Evolutionary conservation across 2,329 filamentous ascomycete species (phyloP).

Genomic region (Neodidymelliopsis sp.): DNA sequence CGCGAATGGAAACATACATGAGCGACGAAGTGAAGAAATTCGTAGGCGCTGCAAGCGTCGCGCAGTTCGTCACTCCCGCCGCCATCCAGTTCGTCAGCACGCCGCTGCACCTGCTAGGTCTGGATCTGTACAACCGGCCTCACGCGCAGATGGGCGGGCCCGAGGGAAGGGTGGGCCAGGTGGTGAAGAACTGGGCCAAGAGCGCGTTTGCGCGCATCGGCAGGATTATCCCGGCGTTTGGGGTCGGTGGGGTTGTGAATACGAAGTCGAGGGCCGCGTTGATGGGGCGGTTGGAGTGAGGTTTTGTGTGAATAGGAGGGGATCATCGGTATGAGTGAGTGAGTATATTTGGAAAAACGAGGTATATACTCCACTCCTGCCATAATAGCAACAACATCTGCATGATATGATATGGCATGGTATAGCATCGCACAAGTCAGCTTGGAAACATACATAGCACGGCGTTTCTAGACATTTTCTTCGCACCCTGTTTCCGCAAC

Average conservation of each 20-base stretch:
- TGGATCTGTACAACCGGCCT: conserved; percentile 84
- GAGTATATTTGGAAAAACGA: neutral
- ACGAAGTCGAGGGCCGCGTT: conserved; percentile 70
- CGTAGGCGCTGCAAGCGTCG: conserved; percentile 59
- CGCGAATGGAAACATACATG: conserved; percentile 60
- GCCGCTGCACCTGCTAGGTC: conserved; percentile 81
- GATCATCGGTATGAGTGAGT: too few relatives aligned
- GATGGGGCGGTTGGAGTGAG: conserved; percentile 61
- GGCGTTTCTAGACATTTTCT: neutral
- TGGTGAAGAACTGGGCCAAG: conserved; percentile 78
- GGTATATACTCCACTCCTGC: neutral
- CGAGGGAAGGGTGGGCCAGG: conserved; percentile 67
- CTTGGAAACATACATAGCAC: conserved; percentile 2
- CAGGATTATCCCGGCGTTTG: conserved; percentile 87
- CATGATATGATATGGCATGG: too few relatives aligned
- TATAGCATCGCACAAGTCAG: too few relatives aligned
- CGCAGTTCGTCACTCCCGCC: conserved; percentile 83
- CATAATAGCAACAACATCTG: neutral
- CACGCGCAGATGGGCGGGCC: conserved; percentile 58
- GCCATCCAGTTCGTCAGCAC: conserved; percentile 81
- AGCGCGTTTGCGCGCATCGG: conserved; percentile 79
- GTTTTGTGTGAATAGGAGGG: neutral
- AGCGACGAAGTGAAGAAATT: conserved; percentile 60
- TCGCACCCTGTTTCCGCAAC: too few relatives aligned
- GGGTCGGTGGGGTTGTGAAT: conserved; percentile 87